These are phyloP conservation scores for Phlyctochytrium arcticum DNA, from an alignment of 192 early-diverging fungal genomes.

Conservation along the genomic window DNA sequence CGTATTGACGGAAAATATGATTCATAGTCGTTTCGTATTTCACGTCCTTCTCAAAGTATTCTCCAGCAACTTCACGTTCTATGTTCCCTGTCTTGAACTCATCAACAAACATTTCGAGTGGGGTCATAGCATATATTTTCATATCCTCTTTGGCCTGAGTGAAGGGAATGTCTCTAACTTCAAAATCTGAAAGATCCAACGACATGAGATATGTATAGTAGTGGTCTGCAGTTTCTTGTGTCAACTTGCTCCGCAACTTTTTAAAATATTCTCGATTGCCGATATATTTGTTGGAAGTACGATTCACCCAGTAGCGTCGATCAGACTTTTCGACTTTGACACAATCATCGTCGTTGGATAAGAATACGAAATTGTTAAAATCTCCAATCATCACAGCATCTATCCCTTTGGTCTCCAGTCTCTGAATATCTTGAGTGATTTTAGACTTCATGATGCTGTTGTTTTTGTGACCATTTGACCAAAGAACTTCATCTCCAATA, in stretches of 20 bases:
- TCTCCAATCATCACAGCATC: neutral
- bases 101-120: conserved; percentile 12
- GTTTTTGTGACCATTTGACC: neutral
- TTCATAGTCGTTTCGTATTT: neutral
- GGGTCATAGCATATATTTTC: neutral
- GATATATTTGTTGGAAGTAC: no score
- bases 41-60: neutral
- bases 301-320: neutral
- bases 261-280: conserved; percentile 15
- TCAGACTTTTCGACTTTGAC: neutral
- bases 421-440: neutral
- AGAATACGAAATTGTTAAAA: neutral
- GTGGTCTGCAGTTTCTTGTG: conserved; percentile 11
- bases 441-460: neutral
- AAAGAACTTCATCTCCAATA: neutral
- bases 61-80: neutral
- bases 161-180: conserved; percentile 3
- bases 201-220: conserved; percentile 18
- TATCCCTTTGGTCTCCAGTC: neutral
- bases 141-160: conserved; percentile 10
- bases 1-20: neutral
- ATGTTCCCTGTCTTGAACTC: neutral
- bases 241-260: neutral
- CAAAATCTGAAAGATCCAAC: conserved; percentile 7
- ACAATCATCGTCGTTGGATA: conserved; percentile 2